Base-by-base conservation (phyloP, 805 yeast genomes). In the Pichia rugopelliculosa region DNA sequence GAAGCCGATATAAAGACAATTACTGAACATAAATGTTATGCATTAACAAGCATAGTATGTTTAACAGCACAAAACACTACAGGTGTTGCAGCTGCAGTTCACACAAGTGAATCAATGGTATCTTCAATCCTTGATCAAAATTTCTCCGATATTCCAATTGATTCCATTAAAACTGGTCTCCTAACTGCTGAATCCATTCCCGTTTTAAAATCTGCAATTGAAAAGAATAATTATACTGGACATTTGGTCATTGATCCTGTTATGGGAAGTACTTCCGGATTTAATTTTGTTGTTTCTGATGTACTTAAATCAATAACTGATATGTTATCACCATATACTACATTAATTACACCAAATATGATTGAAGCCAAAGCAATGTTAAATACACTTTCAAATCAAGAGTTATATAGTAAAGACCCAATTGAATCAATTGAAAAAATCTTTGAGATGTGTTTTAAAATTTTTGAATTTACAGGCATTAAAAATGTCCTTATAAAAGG, bases 1-100 rank as follows among this genome's bases (percentile, higher is more conserved):
- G 96, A 88, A 62, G 96, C 96, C 0, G 96, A 88, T 62, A 60
- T 88, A 38, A 88, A 88, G 65, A 80, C 96, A 1, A 76, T 88
- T 46, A 73, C 85, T 2, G 86, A 84, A 1, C 87, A 85, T 59
- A 76, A 77, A n/a, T 87, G 87, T 41, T 88, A 82, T 59, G 96
- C 84, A 0, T 65, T 83, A 63, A 84, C 93, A 0, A 81, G 88
- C 57, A 79, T 86, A 39, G 75, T 89, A 3, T 91, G 89, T 0
- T 64, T 89, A 52, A 87, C 95, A 0, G 88, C 90, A 3, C 96
- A 89, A 60, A 87, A 88, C 59, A 82, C 87, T 3, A 59, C 47
- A 34, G 67, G 76, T 26, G 55, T 52, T 8, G 9, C 8, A 3
- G 36, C 47, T 27, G 47, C 46, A 10, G 23, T 24, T 3, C 17